Conservation (phyloP, 2,329 filamentous ascomycete species). For the Penicillium capsulatum region DNA sequence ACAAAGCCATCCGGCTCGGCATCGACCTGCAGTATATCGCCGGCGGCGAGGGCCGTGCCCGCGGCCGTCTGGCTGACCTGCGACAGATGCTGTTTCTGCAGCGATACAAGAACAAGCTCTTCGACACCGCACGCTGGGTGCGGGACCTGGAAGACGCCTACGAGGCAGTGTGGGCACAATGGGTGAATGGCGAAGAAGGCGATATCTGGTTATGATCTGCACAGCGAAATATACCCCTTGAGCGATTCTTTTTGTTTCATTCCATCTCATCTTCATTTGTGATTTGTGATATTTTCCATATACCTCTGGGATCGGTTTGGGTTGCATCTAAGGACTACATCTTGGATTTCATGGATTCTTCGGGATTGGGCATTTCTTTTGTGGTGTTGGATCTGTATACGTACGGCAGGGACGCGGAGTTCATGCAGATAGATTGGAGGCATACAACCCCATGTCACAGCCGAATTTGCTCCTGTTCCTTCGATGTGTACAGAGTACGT, state of each 20-base stretch:
- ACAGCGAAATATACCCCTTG: conserved; percentile 35
- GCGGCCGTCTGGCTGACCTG: conserved; percentile 71
- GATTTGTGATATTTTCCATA: conserved; percentile 1
- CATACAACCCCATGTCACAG: no score
- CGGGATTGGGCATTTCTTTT: conserved; percentile 4
- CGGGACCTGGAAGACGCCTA: conserved; percentile 83
- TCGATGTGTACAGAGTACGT: no score
- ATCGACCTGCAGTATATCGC: conserved; percentile 57
- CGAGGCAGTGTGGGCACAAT: conserved; percentile 79
- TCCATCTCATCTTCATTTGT: no score
- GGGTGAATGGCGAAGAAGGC: conserved; percentile 80
- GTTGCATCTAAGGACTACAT: conserved; percentile 4
- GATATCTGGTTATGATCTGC: conserved; percentile 73
- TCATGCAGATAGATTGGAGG: conserved; percentile 4
- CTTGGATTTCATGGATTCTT: conserved; percentile 2
- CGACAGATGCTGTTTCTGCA: conserved; percentile 76
- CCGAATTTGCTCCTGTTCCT: background rate
- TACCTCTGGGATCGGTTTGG: conserved; percentile 1
- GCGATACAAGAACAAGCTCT: conserved; percentile 81
- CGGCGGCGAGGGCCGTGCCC: conserved; percentile 33
- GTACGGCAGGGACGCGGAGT: conserved; percentile 5
- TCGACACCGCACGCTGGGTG: conserved; percentile 90
- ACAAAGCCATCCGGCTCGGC: conserved; percentile 66
- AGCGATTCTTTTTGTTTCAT: conserved; percentile 27
- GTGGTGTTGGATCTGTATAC: conserved; percentile 9